Conservation (phyloP, 345 rosid species). For the Lagerstroemia speciosa region DNA sequence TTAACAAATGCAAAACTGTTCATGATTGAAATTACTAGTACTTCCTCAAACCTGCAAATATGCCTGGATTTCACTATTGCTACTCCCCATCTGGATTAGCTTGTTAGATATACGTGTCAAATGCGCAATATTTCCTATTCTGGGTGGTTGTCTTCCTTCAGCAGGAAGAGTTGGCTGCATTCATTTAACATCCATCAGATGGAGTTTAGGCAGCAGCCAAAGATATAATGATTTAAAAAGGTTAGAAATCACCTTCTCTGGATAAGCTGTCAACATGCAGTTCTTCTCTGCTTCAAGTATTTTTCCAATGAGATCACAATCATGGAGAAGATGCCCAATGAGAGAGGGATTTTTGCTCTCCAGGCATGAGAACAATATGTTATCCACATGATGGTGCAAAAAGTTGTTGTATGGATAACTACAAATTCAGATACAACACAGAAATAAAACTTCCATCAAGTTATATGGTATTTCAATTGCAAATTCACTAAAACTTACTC, state of each 20-base stretch:
- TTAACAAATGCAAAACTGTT: not conserved
- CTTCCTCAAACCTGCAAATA: constrained; percentile 53
- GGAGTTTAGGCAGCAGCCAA: not conserved
- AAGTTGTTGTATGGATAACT: constrained; percentile 93
- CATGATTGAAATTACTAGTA: not conserved
- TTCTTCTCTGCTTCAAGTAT: constrained; percentile 68
- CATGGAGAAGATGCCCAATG: constrained; percentile 57
- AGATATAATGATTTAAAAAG: not conserved
- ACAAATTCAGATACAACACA: constrained; percentile 20
- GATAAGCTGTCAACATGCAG: constrained; percentile 32
- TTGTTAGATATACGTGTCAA: constrained; percentile 80
- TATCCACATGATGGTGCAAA: constrained; percentile 90
- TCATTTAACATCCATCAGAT: not conserved
- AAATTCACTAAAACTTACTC: constrained; percentile 47
- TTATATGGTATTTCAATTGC: not conserved
- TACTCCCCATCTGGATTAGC: constrained; percentile 64
- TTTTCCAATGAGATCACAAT: constrained; percentile 63
- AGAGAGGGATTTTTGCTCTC: constrained; percentile 65
- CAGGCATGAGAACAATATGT: constrained; percentile 64
- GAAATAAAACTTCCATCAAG: constrained; percentile 1
- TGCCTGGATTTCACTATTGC: constrained; percentile 46
- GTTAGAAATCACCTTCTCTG: constrained; percentile 44
- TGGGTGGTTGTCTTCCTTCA: constrained; percentile 58
- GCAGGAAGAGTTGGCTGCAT: constrained; percentile 68
- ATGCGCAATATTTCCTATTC: constrained; percentile 83